These are phyloP conservation scores for Exophiala sp. DNA, from an alignment of 2,329 filamentous ascomycete genomes.

Conservation along the genomic window DNA sequence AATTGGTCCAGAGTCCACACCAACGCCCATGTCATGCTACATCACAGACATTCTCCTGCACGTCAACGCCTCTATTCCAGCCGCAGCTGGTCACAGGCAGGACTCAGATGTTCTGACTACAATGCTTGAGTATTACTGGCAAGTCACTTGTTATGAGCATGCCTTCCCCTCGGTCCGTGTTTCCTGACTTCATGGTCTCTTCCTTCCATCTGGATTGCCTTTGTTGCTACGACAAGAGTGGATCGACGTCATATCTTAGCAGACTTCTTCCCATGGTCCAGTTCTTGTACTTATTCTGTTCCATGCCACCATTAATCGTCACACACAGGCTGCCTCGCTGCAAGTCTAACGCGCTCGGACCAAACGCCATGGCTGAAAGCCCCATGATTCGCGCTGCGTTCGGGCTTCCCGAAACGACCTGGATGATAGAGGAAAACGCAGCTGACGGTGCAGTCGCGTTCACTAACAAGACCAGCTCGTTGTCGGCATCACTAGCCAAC, in stretches of 20 bases:
- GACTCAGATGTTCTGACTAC: no score
- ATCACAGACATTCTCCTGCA: no score
- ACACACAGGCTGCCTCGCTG: constrained; percentile 1
- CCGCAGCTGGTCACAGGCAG: no score
- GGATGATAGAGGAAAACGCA: background rate
- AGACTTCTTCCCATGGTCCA: background rate
- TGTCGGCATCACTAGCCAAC: constrained; percentile 4
- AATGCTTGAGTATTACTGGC: no score
- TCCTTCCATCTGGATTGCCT: background rate
- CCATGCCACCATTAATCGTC: constrained; percentile 1
- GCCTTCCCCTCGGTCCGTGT: no score
- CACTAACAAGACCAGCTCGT: background rate
- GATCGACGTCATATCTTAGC: constrained; percentile 3
- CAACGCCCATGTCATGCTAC: no score
- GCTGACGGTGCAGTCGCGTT: background rate
- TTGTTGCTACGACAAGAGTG: background rate
- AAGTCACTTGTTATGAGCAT: no score
- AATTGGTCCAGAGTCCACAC: no score
- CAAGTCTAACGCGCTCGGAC: background rate
- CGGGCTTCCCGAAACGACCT: background rate
- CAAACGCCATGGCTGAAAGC: constrained; percentile 5
- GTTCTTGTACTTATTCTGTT: background rate
- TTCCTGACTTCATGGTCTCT: no score
- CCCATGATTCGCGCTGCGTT: background rate
- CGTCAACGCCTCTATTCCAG: no score